Evolutionary conservation across 192 early-diverging fungal species (phyloP).

Genomic region (Coemansia brasiliensis): DNA sequence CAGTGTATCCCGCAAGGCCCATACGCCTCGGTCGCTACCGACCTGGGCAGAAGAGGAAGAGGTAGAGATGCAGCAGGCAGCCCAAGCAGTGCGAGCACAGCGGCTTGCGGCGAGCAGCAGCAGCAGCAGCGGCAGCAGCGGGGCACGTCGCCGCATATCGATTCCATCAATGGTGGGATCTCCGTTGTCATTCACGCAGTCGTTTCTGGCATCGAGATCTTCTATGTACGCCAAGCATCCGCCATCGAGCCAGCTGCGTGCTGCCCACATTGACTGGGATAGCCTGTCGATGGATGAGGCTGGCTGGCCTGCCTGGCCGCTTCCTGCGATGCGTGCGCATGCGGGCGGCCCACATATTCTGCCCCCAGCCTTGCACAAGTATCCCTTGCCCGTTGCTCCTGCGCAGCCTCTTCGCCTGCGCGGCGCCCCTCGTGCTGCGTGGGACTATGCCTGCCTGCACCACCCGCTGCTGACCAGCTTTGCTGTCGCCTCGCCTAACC

Average conservation of each 20-base stretch:
- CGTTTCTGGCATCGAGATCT: slow-evolving; percentile 51
- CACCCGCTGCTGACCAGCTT: slow-evolving; percentile 49
- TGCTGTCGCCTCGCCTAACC: slow-evolving; percentile 24
- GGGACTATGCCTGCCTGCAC: slow-evolving; percentile 47
- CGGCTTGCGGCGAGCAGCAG: neutral
- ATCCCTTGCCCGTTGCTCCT: neutral
- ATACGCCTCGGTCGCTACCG: slow-evolving; percentile 34
- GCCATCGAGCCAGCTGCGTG: slow-evolving; percentile 53
- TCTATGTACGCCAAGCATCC: slow-evolving; percentile 50
- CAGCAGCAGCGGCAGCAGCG: slow-evolving; percentile 17
- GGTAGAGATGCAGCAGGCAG: slow-evolving; percentile 9
- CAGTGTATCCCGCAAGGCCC: slow-evolving; percentile 33
- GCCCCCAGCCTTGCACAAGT: neutral
- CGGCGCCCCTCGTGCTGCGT: slow-evolving; percentile 22
- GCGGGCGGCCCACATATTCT: neutral
- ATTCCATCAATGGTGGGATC: slow-evolving; percentile 52
- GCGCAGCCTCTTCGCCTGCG: neutral
- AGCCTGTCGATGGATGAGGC: slow-evolving; percentile 47
- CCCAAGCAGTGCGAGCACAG: neutral
- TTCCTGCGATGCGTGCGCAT: neutral
- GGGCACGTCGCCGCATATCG: slow-evolving; percentile 16
- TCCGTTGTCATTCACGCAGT: slow-evolving; percentile 50
- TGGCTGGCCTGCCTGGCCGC: neutral
- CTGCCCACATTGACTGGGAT: slow-evolving; percentile 55
- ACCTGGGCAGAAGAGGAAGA: slow-evolving; percentile 54